Conservation (phyloP, 257 asterid genomes). For the Capsicum baccatum region DNA sequence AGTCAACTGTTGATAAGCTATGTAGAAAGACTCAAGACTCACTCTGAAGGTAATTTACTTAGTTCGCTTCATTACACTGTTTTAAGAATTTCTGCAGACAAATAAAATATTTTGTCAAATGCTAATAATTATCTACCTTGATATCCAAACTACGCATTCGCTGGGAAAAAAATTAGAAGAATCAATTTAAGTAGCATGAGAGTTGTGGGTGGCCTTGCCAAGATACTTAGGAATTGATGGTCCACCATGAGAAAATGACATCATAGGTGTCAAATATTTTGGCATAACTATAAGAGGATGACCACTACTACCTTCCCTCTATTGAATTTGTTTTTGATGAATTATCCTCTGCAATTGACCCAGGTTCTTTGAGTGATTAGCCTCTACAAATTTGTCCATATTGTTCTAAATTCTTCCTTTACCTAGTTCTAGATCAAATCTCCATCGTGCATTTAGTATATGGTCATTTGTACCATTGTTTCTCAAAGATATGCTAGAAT, state of each 20-base stretch:
- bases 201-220: constrained; percentile 51
- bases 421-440: constrained; percentile 90
- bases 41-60: constrained; percentile 63
- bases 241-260: constrained; percentile 47
- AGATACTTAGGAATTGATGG: constrained; percentile 54
- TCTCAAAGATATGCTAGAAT: constrained; percentile 50
- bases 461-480: constrained; percentile 67
- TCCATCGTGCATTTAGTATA: constrained; percentile 81
- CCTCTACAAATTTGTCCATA: constrained; percentile 53
- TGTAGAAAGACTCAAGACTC: constrained; percentile 46
- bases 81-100: constrained; percentile 76
- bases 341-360: constrained; percentile 49
- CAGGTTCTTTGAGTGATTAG: constrained; percentile 49
- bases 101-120: constrained; percentile 61
- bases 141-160: constrained; percentile 44
- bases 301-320: constrained; percentile 43
- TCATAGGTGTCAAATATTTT: constrained; percentile 45
- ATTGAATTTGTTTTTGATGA: constrained; percentile 47
- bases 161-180: constrained; percentile 52
- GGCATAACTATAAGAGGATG: constrained; percentile 45
- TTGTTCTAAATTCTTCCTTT: constrained; percentile 64
- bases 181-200: constrained; percentile 45
- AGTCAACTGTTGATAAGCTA: constrained; percentile 19
- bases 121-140: constrained; percentile 62
- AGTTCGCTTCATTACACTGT: constrained; percentile 69